phyloP scores from a whole-genome alignment of 305 asterid genomes.

The Fraxinus dipetala region DNA sequence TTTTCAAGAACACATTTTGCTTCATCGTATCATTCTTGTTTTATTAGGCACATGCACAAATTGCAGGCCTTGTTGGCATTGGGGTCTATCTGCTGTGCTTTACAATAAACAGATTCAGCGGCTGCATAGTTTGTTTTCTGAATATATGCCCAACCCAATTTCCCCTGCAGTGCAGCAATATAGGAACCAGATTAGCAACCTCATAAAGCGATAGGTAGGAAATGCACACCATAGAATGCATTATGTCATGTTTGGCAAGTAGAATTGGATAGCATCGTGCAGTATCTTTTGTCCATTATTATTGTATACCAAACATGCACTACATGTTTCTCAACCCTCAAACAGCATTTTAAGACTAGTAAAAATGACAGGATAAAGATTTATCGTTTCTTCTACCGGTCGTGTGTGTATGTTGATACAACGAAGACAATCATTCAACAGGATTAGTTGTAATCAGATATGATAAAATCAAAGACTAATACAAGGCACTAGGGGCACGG shows the following conservation, averaged over 20 bases:
- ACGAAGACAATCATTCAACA: background rate
- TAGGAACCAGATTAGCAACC: background rate
- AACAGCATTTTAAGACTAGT: background rate
- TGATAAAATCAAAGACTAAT: background rate
- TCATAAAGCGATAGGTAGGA: background rate
- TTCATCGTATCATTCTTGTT: slow-evolving; percentile 53
- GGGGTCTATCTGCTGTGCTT: slow-evolving; percentile 70
- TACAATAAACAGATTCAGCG: slow-evolving; percentile 63
- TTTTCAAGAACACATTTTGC: slow-evolving; percentile 60
- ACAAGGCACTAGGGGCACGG: background rate
- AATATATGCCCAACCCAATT: slow-evolving; percentile 94
- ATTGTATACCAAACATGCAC: background rate
- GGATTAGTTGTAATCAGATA: background rate
- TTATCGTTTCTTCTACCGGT: background rate
- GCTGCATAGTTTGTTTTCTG: slow-evolving; percentile 60
- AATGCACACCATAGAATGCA: background rate
- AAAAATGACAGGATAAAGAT: background rate
- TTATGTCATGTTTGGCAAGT: background rate
- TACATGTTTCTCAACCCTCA: background rate
- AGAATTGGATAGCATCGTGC: background rate
- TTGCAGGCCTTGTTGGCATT: slow-evolving; percentile 84
- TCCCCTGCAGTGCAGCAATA: slow-evolving; percentile 50
- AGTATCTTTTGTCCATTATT: background rate
- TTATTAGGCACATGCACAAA: slow-evolving; percentile 56
- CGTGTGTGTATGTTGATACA: background rate